Conservation (phyloP, 129 eudicot genomes). For the Kitagawia praeruptora region DNA sequence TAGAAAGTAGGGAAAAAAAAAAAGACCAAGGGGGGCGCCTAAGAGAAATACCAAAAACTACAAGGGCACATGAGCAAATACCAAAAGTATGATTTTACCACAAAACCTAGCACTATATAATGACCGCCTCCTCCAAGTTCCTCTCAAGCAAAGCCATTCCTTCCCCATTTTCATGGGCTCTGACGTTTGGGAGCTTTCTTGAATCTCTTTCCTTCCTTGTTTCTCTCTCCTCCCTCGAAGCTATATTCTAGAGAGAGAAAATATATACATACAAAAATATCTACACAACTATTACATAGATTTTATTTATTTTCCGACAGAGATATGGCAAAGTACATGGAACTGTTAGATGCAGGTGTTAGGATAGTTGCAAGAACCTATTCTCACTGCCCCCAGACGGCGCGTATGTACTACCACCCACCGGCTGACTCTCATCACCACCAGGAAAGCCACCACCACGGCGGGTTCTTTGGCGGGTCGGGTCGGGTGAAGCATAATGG, state of each 20-base stretch:
- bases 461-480: slow-evolving; percentile 15
- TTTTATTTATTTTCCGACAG: neutral
- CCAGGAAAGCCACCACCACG: slow-evolving; percentile 11
- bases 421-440: slow-evolving; percentile 38
- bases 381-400: slow-evolving; percentile 94
- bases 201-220: neutral
- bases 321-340: slow-evolving; percentile 61
- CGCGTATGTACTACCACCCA: slow-evolving; percentile 82
- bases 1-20: no score
- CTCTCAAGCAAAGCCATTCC: slow-evolving; percentile 15
- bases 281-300: neutral
- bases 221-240: slow-evolving; percentile 21
- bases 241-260: slow-evolving; percentile 19
- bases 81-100: neutral
- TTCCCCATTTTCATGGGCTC: slow-evolving; percentile 43
- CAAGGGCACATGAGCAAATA: neutral
- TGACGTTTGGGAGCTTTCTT: slow-evolving; percentile 32
- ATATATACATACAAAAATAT: neutral
- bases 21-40: neutral
- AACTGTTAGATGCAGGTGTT: slow-evolving; percentile 58
- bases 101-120: slow-evolving; percentile 7
- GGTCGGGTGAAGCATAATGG: slow-evolving; percentile 11
- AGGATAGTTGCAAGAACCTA: slow-evolving; percentile 73
- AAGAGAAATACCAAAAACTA: neutral
- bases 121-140: neutral